Evolutionary conservation across 352 stramenopile genomes (phyloP), one percentile per base, ranked within the genome.

Genomic region (Phytophthora meadii): DNA sequence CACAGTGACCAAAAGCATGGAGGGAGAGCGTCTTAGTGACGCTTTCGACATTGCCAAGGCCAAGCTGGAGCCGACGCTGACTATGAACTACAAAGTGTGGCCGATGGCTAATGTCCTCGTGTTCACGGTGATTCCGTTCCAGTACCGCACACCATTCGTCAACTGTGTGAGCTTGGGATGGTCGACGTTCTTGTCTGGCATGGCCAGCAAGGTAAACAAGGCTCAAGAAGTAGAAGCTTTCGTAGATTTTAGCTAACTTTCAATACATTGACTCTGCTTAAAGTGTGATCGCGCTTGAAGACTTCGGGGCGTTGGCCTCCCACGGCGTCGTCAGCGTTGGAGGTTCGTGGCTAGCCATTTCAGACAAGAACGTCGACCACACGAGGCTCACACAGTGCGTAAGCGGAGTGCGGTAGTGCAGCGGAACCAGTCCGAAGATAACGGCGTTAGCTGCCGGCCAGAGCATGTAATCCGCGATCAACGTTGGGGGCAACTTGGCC

Each of bases 141-240:
- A 80, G 34, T 83, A 84, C 44, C 77, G 79, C 5, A 74, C 78
- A n/a, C 76, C 81, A 1, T 85, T 82, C 55, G 72, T 71, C 47
- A 84, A 84, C 60, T 82, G 73, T 50, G 73, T 85, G 36, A 84
- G 70, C 34, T 69, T 86, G 41, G 71, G 70, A 0, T 86, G 79
- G 77, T 84, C 73, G 17, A 74, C 70, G 10, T 84, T 78, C 61
- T 60, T 87, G 39, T 86, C 77, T 45, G 56, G 64, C 9, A 82
- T 86, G 69, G 55, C 72, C 27, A 86, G 58, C 69, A 76, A 72
- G 41, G 27, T 45, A 15, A 39, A 22, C 15, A 30, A 49, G 1
- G 17, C 12, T 7, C 2, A 48, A 4, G 19, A 54, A 11, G 17
- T 50, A 2, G 22, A 6, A 25, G 27, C 40, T 14, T 11, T 9